Conservation (phyloP, 1,284 basidiomycete genomes). For the Tilletia walkeri region DNA sequence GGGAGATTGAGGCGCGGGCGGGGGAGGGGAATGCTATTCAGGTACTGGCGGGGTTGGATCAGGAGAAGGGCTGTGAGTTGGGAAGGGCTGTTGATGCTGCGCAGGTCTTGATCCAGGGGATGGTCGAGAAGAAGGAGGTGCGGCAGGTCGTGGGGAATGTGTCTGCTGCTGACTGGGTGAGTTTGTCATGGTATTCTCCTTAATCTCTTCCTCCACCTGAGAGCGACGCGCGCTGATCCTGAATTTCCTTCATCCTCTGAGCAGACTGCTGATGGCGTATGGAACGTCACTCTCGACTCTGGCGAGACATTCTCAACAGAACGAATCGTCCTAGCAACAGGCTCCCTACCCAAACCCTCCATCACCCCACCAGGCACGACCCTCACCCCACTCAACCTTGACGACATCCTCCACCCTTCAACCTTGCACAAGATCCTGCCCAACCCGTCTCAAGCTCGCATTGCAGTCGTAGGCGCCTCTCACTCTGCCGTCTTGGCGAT, state of each 20-base stretch:
- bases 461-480: conserved; percentile 22
- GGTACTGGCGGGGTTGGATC: conserved; percentile 1
- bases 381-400: background rate
- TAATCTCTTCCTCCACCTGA: background rate
- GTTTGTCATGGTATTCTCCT: background rate
- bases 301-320: background rate
- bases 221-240: too few species aligned
- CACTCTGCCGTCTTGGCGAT: conserved; percentile 25
- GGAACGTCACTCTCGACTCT: background rate
- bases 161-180: conserved; percentile 9
- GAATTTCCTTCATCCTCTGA: background rate
- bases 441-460: conserved; percentile 8
- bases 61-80: conserved; percentile 10
- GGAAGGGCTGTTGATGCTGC: background rate
- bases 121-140: background rate
- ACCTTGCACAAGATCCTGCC: conserved; percentile 4
- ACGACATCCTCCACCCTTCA: conserved; percentile 12
- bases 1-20: conserved; percentile 5
- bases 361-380: background rate
- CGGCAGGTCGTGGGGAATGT: background rate
- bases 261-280: conserved; percentile 1
- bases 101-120: conserved; percentile 1
- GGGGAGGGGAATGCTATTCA: background rate
- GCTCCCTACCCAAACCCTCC: conserved; percentile 1
- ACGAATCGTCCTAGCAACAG: conserved; percentile 7